phyloP scores from a whole-genome alignment of 208 protist species.

The Wallacemonas sp. region DNA sequence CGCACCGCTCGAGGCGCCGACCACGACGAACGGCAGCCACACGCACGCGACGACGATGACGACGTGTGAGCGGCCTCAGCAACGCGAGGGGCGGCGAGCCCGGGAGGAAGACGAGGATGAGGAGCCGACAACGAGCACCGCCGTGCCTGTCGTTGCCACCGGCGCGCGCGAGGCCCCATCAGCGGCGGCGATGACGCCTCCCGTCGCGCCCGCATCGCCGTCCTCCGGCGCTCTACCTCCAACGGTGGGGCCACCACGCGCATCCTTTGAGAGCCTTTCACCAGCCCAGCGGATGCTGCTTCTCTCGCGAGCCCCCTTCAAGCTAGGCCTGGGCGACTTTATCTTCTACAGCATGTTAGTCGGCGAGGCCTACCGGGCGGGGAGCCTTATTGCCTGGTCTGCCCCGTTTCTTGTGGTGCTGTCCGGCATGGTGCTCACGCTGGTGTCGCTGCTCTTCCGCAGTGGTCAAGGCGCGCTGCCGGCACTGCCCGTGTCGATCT shows the following conservation, averaged over 20 bases:
- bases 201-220: too few species aligned
- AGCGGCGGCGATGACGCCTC: background rate
- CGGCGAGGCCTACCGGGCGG: slow-evolving; percentile 47
- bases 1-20: background rate
- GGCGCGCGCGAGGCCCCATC: background rate
- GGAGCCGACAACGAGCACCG: slow-evolving; percentile 1
- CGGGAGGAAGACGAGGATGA: too few species aligned
- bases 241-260: too few species aligned
- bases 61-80: too few species aligned
- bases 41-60: too few species aligned
- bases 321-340: slow-evolving; percentile 88
- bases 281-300: slow-evolving; percentile 1
- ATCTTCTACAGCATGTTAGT: slow-evolving; percentile 89
- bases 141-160: background rate
- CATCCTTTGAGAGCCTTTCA: background rate
- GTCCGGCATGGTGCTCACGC: slow-evolving; percentile 64
- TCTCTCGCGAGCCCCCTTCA: slow-evolving; percentile 41
- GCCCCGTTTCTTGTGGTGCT: slow-evolving; percentile 61
- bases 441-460: slow-evolving; percentile 58
- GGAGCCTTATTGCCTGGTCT: slow-evolving; percentile 54
- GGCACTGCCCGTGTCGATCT: slow-evolving; percentile 85
- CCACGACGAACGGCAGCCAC: too few species aligned
- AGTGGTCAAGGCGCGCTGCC: slow-evolving; percentile 25
- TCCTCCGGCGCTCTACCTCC: background rate
- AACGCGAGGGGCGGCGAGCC: too few species aligned